These are phyloP conservation scores for Fagus sylvatica DNA, from an alignment of 306 rosid genomes.

Conservation along the genomic window DNA sequence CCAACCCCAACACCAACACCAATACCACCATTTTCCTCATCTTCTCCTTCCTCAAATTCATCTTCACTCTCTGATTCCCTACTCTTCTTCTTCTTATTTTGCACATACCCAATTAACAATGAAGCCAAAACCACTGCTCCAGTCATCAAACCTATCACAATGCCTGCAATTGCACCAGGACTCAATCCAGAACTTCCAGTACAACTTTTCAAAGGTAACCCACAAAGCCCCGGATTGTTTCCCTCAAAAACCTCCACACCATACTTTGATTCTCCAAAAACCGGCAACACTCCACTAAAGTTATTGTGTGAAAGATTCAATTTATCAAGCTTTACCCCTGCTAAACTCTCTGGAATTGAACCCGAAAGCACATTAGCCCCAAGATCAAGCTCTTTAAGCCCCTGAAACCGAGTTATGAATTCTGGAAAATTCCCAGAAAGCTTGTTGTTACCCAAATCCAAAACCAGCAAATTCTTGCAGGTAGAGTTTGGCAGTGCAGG, in stretches of 20 bases:
- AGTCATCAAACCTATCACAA: constrained; percentile 86
- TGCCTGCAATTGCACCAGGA: constrained; percentile 93
- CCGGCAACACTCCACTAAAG: constrained; percentile 81
- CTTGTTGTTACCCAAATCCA: constrained; percentile 76
- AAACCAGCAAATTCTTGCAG: constrained; percentile 57
- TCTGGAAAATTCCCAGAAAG: constrained; percentile 81
- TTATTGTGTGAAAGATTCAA: constrained; percentile 87
- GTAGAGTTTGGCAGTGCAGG: constrained; percentile 85
- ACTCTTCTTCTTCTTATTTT: constrained; percentile 77
- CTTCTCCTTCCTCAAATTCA: constrained; percentile 79
- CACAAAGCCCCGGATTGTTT: constrained; percentile 79
- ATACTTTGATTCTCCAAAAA: constrained; percentile 58
- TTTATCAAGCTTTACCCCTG: constrained; percentile 61
- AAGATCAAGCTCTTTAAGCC: constrained; percentile 73
- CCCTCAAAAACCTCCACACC: constrained; percentile 81
- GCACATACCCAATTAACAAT: constrained; percentile 77
- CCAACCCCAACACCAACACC: constrained; percentile 5
- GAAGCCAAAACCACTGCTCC: constrained; percentile 92
- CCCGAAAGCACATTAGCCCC: constrained; percentile 68
- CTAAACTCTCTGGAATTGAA: constrained; percentile 53
- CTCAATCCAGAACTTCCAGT: constrained; percentile 56
- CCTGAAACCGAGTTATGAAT: constrained; percentile 59
- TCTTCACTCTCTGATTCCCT: constrained; percentile 67
- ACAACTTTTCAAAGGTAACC: constrained; percentile 78
- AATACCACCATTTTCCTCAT: constrained; percentile 41